phyloP scores from a whole-genome alignment of 2,329 filamentous ascomycete species.

The Aspergillus pseudoterreus region DNA sequence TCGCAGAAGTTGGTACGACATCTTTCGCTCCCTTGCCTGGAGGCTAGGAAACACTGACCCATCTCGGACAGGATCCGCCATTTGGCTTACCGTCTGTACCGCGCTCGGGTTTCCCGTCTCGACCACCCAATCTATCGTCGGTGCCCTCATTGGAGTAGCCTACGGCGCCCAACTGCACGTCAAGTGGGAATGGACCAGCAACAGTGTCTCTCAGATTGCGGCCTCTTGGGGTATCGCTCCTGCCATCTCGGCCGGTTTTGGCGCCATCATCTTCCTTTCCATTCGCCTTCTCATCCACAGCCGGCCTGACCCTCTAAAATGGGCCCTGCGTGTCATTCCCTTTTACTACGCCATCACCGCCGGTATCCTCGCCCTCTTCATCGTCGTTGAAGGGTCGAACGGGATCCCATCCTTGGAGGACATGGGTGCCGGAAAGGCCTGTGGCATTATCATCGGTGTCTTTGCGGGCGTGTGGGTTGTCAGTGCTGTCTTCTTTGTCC shows the following conservation, averaged over 20 bases:
- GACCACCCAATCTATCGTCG: conserved; percentile 36
- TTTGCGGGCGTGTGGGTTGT: background rate
- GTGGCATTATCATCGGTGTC: background rate
- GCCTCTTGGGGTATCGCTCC: conserved; percentile 48
- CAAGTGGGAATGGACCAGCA: conserved; percentile 28
- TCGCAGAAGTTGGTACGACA: background rate
- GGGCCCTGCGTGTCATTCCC: conserved; percentile 45
- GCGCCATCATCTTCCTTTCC: conserved; percentile 45
- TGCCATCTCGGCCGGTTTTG: conserved; percentile 44
- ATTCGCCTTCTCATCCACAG: conserved; percentile 47
- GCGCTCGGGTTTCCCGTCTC: conserved; percentile 30
- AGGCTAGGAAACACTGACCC: background rate
- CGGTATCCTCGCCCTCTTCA: conserved; percentile 15
- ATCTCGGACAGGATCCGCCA: conserved; percentile 19
- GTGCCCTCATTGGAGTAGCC: conserved; percentile 18
- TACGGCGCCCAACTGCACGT: background rate
- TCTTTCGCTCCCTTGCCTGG: background rate
- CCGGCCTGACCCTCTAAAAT: conserved; percentile 44
- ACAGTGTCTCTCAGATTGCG: conserved; percentile 41
- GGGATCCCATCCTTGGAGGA: background rate
- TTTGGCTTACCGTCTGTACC: conserved; percentile 29
- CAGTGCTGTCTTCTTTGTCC: background rate
- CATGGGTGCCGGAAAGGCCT: background rate
- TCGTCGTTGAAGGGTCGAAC: background rate
- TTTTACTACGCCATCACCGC: conserved; percentile 46